Evolutionary conservation across 2,329 filamentous ascomycete genomes (phyloP).

Genomic region (Alternaria sp.): DNA sequence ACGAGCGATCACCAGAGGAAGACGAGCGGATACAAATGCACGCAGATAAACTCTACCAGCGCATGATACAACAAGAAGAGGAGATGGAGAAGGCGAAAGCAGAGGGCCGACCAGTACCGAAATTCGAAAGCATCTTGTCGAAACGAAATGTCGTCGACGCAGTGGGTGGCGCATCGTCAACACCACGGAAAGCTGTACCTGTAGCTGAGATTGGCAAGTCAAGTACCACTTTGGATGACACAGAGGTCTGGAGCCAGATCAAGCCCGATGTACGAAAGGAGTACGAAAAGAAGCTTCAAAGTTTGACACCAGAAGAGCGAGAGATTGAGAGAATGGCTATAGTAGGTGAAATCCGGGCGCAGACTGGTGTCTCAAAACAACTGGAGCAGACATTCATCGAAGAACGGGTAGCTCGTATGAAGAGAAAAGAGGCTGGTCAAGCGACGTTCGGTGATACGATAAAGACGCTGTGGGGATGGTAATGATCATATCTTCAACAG

Average conservation of each 20-base stretch:
- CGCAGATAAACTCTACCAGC: slow-evolving; percentile 87
- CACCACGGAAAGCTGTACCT: slow-evolving; percentile 14
- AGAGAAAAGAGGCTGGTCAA: slow-evolving; percentile 46
- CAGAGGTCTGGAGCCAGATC: slow-evolving; percentile 42
- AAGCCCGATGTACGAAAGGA: slow-evolving; percentile 39
- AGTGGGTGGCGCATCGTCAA: slow-evolving; percentile 28
- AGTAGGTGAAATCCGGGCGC: slow-evolving; percentile 45
- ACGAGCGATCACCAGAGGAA: slow-evolving; percentile 72
- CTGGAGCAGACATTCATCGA: slow-evolving; percentile 45
- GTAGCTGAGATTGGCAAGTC: slow-evolving; percentile 7
- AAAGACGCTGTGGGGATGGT: slow-evolving; percentile 50
- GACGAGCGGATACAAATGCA: slow-evolving; percentile 91
- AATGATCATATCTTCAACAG: slow-evolving; percentile 23
- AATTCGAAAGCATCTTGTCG: slow-evolving; percentile 66
- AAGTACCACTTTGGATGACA: slow-evolving; percentile 15
- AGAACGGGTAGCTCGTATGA: slow-evolving; percentile 47
- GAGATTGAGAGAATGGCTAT: slow-evolving; percentile 48
- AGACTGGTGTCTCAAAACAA: slow-evolving; percentile 41
- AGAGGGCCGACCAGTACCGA: slow-evolving; percentile 61
- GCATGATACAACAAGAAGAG: slow-evolving; percentile 83
- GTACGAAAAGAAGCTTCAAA: slow-evolving; percentile 46
- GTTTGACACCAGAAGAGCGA: slow-evolving; percentile 39
- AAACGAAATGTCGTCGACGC: slow-evolving; percentile 42
- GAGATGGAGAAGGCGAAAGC: slow-evolving; percentile 74
- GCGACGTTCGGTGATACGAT: slow-evolving; percentile 50